A percentile compares a stretch with the other conserved stretches of the same genome.
Conservation (phyloP, 495 filamentous ascomycete genomes). For the Sabuloglossum arenarium region DNA sequence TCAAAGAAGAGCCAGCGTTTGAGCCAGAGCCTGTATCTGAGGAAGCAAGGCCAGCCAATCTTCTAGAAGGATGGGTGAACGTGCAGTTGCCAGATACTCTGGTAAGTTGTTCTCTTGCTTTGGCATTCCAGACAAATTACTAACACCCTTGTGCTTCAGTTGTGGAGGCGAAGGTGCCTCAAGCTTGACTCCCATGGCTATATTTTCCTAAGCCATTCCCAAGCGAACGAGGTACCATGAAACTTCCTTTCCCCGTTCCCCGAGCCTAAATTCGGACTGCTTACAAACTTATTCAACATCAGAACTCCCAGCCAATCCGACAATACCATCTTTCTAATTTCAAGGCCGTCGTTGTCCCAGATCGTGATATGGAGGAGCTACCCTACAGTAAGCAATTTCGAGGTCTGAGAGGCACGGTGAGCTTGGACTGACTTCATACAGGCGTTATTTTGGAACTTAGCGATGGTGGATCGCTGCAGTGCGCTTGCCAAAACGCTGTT, state of each 20-base stretch:
- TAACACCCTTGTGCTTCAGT: constrained; percentile 10
- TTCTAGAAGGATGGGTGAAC: constrained; percentile 56
- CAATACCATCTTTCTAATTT: constrained; percentile 66
- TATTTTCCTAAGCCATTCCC: constrained; percentile 44
- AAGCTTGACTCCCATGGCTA: constrained; percentile 57
- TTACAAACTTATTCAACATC: background rate
- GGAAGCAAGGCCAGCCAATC: constrained; percentile 19
- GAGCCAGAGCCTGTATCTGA: constrained; percentile 5
- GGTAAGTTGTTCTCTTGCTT: constrained; percentile 12
- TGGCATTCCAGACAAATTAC: background rate
- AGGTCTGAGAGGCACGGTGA: background rate
- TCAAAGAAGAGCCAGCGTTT: constrained; percentile 21
- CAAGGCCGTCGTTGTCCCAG: constrained; percentile 51
- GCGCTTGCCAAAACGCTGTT: constrained; percentile 60
- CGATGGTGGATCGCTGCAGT: constrained; percentile 36
- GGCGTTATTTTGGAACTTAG: constrained; percentile 1
- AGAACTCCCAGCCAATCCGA: constrained; percentile 6
- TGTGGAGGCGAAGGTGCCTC: constrained; percentile 81
- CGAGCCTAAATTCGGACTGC: constrained; percentile 3
- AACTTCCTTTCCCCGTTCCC: constrained; percentile 17
- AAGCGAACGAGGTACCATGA: constrained; percentile 15
- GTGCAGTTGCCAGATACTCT: constrained; percentile 85
- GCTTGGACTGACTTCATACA: background rate
- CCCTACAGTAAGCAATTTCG: constrained; percentile 41
- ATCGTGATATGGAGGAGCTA: constrained; percentile 74